Evolutionary conservation across 306 rosid species (phyloP).

Genomic region (Cucumis hystrix): DNA sequence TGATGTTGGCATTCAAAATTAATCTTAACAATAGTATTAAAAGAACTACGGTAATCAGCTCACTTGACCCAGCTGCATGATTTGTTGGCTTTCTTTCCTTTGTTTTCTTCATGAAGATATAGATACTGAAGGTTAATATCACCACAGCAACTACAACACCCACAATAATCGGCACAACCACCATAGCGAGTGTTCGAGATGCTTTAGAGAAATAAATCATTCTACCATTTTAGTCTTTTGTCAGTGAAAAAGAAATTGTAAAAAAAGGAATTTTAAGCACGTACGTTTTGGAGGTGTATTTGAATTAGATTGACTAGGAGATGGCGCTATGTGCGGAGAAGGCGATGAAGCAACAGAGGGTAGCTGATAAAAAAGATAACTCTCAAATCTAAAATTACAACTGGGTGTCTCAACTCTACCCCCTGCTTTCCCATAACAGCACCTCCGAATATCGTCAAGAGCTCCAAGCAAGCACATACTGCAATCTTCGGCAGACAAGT

Average conservation of each 20-base stretch:
- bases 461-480: not conserved
- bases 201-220: not conserved
- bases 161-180: not conserved
- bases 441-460: fast-evolving
- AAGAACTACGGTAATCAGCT: no score
- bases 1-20: no score
- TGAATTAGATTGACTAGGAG: not conserved
- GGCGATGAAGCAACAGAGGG: not conserved
- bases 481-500: slow-evolving; percentile 2
- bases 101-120: not conserved
- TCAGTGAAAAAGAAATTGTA: no score
- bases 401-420: not conserved
- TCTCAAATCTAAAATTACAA: not conserved
- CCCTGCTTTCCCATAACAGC: not conserved
- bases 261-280: no score
- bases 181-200: not conserved
- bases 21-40: no score
- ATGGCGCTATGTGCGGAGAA: not conserved
- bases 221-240: no score
- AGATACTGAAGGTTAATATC: not conserved
- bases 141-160: not conserved
- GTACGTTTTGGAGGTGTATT: no score
- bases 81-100: not conserved
- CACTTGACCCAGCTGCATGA: no score
- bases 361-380: not conserved